A percentile compares a stretch with the other conserved stretches of the same genome.
These are phyloP conservation scores for Phytophthora colocasiae DNA, from an alignment of 352 stramenopile species.

Conservation along the genomic window DNA sequence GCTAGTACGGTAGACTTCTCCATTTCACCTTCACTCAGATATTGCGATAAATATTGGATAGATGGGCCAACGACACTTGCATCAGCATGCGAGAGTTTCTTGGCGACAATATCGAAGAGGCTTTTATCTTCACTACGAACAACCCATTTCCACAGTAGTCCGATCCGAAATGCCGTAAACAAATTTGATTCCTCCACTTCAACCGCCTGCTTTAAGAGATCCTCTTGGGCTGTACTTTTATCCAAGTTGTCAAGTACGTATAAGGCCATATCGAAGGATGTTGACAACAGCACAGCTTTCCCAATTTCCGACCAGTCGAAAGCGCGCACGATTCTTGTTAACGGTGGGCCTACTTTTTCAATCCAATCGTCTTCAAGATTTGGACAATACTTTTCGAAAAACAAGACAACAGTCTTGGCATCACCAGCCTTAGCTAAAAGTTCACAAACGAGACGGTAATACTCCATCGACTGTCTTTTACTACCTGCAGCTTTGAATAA, in stretches of 20 bases:
- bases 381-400: background rate
- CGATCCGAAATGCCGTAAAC: background rate
- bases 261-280: background rate
- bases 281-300: background rate
- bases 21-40: background rate
- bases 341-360: too few species aligned
- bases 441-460: slow-evolving; percentile 4
- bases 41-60: background rate
- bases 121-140: background rate
- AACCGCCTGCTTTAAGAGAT: background rate
- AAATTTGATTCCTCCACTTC: background rate
- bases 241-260: background rate
- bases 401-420: background rate
- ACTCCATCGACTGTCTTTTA: slow-evolving; percentile 4
- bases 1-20: background rate
- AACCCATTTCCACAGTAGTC: background rate
- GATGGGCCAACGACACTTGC: background rate
- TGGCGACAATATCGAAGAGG: background rate
- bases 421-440: background rate
- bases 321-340: background rate
- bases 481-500: slow-evolving; percentile 2
- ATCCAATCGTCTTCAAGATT: background rate
- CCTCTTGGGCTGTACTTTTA: background rate
- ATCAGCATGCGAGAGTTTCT: background rate
- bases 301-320: background rate